Conservation (phyloP, 345 rosid species). For the Raphanus raphanistrum region DNA sequence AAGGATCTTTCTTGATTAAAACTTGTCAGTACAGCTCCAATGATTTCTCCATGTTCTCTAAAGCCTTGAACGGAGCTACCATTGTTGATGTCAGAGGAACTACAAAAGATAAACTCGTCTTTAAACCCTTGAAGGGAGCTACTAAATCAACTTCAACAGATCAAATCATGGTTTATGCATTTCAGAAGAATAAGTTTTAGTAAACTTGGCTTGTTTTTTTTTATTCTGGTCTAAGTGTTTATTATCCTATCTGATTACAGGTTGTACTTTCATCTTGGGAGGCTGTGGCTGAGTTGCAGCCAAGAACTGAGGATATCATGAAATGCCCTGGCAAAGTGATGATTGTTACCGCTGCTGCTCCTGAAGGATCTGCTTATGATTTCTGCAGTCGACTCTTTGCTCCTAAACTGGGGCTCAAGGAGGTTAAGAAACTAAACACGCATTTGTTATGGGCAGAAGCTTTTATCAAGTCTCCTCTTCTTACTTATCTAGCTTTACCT, state of each 20-base stretch:
- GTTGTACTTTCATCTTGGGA: conserved; percentile 58
- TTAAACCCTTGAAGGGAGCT: conserved; percentile 46
- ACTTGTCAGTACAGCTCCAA: conserved; percentile 42
- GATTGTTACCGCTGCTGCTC: conserved; percentile 57
- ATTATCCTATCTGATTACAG: conserved; percentile 6
- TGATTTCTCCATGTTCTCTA: conserved; percentile 5
- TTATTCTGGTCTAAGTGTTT: background rate
- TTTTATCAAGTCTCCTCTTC: background rate
- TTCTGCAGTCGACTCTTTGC: conserved; percentile 23
- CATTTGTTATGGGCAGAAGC: background rate
- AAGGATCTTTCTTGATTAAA: conserved; percentile 35
- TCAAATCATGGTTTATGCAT: conserved; percentile 48
- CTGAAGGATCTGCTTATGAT: conserved; percentile 39
- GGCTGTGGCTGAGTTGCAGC: conserved; percentile 49
- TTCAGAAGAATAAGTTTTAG: background rate
- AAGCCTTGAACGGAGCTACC: conserved; percentile 40
- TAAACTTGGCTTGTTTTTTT: background rate
- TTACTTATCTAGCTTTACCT: background rate
- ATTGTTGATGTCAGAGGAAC: conserved; percentile 53
- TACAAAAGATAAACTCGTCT: conserved; percentile 8
- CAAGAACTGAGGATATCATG: conserved; percentile 46
- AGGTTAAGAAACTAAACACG: background rate
- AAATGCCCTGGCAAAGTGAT: conserved; percentile 56
- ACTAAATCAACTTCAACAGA: conserved; percentile 39
- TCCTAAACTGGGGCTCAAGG: conserved; percentile 29